Evolutionary conservation across 2,329 filamentous ascomycete species (phyloP), one percentile per base, ranked within the genome.

Genomic region (Raffaelea deltoideospora): DNA sequence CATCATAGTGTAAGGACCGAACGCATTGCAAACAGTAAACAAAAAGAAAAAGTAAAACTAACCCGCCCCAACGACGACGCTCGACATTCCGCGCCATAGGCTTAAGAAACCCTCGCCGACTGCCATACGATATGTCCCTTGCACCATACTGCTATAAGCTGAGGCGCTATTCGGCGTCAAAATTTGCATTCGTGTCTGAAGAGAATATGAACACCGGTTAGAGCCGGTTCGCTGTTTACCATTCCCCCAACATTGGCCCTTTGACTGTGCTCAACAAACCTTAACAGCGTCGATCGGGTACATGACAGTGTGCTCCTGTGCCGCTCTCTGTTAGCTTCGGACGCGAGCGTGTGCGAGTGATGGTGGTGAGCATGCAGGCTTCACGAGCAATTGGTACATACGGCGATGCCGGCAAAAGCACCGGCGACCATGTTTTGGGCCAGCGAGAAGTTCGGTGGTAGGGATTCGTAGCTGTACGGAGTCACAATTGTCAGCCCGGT

Each of bases 281-380:
- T 98, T 98, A 55, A 98, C 81, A 48, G 93, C 76, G 64, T 98
- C 90, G 54, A 98, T 82, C 17, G 90, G 90, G 56, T 98, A 98
- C 90, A 98, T 96, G 51, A 94, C 87, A 41, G 88, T 92, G 60
- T 96, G 88, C 64, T 96, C 88, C 87, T 95, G 48, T 35, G 42
- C 20, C 20, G 26, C 2, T 33, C 11, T 7, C 11, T 3, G 34
- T 46, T 20, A 42, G 40, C 19, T 20, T 21, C 20, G 15, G 15
- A 7, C 14, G 15, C n/a, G n/a, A n/a, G n/a, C n/a, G n/a, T n/a
- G n/a, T n/a, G n/a, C n/a, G n/a, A n/a, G n/a, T n/a, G n/a, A n/a
- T n/a, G n/a, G n/a, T n/a, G n/a, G n/a, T n/a, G n/a, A n/a, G n/a
- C n/a, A n/a, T n/a, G n/a, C n/a, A n/a, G n/a, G n/a, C n/a, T n/a